A percentile compares a stretch with the other conserved stretches of the same genome.
These are phyloP conservation scores for Neoscytalidium dimidiatum DNA, from an alignment of 2,329 filamentous ascomycete species.

Conservation along the genomic window DNA sequence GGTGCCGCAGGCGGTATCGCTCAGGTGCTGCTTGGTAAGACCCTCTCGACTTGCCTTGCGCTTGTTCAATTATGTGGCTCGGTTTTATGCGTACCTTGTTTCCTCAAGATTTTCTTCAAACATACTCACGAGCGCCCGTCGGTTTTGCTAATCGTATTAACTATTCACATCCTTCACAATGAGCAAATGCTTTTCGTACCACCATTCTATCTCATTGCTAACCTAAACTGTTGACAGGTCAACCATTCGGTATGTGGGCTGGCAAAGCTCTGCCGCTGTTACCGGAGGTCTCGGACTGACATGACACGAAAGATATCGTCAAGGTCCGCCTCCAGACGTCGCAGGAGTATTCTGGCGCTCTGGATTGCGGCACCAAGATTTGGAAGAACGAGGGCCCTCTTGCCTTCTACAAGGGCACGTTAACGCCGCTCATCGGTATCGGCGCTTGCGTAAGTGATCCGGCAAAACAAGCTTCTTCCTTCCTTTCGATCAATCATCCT, in stretches of 20 bases:
- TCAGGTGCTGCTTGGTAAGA: conserved; percentile 87
- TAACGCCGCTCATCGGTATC: conserved; percentile 93
- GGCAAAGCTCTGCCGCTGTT: not conserved
- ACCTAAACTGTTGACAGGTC: conserved; percentile 46
- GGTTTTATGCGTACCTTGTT: no score
- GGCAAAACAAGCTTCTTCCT: not conserved
- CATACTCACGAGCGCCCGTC: no score
- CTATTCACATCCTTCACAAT: not conserved
- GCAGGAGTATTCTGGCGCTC: conserved; percentile 74
- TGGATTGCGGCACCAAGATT: conserved; percentile 80
- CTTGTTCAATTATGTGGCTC: not conserved
- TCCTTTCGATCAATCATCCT: not conserved
- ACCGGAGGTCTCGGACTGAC: conserved; percentile 24
- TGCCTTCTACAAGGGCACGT: conserved; percentile 97
- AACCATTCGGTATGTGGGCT: conserved; percentile 62
- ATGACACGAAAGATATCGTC: conserved; percentile 70
- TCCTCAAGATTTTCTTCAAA: no score
- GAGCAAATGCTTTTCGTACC: not conserved
- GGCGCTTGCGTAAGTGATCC: conserved; percentile 74
- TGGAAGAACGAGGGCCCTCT: conserved; percentile 82
- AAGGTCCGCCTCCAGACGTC: conserved; percentile 96
- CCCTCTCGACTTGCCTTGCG: not conserved
- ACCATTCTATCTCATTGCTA: not conserved
- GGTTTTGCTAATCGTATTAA: no score
- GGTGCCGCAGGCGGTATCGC: conserved; percentile 90